Percentiles rank a stretch among this genome's conserved stretches.
Evolutionary conservation across 208 protist genomes (phyloP).

Genomic region (Leishmania mexicana): DNA sequence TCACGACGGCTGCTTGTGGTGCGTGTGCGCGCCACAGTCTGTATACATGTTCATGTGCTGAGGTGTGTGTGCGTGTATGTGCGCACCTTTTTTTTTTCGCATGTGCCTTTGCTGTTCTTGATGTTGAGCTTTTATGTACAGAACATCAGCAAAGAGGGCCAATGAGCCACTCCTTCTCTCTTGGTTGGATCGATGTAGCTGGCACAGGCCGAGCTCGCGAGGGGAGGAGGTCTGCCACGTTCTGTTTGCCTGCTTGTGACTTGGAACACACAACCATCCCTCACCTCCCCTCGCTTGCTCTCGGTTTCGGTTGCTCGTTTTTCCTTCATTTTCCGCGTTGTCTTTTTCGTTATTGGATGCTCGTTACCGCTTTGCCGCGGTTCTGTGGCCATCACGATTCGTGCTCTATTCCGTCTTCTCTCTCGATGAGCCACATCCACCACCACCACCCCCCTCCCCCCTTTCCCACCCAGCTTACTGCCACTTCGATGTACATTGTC

Average conservation of each 20-base stretch:
- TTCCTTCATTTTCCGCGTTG: neutral
- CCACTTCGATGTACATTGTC: neutral
- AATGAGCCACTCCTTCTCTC: neutral
- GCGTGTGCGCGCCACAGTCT: neutral
- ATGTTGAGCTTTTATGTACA: neutral
- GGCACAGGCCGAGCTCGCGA: neutral
- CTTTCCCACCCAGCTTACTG: neutral
- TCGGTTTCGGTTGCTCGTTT: neutral
- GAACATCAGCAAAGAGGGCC: neutral
- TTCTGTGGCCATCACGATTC: neutral
- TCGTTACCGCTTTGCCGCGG: neutral
- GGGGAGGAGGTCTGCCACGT: neutral
- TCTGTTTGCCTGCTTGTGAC: neutral
- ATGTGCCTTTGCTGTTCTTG: neutral
- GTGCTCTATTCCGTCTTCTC: neutral
- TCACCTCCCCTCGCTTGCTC: neutral
- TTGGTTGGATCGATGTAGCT: neutral
- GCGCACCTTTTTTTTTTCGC: slow-evolving; percentile 12
- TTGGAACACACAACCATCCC: neutral
- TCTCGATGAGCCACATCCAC: neutral
- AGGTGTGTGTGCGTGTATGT: neutral
- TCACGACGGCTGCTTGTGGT: too few relatives aligned
- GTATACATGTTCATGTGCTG: neutral
- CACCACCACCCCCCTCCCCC: neutral
- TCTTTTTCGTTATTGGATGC: neutral